Evolutionary conservation across 306 rosid genomes (phyloP), one percentile per base, ranked within the genome.

Genomic region (Potentilla sterilis): DNA sequence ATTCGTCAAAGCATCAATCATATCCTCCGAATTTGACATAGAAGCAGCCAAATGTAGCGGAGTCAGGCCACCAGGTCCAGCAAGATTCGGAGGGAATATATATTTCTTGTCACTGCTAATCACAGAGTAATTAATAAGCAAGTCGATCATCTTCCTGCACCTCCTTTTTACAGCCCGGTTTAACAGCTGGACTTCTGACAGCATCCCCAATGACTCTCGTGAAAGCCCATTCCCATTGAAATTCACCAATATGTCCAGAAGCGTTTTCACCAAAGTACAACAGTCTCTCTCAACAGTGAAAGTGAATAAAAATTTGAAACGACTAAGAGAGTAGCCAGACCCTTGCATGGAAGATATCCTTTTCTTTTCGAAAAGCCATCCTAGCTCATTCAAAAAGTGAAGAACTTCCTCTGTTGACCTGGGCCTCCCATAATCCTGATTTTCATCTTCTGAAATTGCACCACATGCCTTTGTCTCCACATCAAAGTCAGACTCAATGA

Each of bases 21-120:
- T 35, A 75, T 86, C 89, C 67, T 91, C 92, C 24, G 92, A 84
- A 79, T 78, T 81, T 2, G 88, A 75, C 71, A 88, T 89, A 72
- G 87, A 86, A 65, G 97, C 98, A 72, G 98, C 98, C 89, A 93
- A 82, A 85, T 93, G 98, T 67, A 93, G 88, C 57, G 98, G 97
- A 18, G 98, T 89, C 80, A 93, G 69, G 44, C 96, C 89, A 80
- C 88, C 96, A 65, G 96, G 93, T 59, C 96, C 96, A 75, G 73
- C 85, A 79, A 82, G 78, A 88, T 89, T 93, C 1, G 98, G 98
- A 19, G 87, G 93, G 75, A 93, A 93, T 70, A 91, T 70, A 80
- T 84, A 91, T 65, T 74, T 86, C 77, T 77, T 80, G 67, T 73
- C 86, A 72, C 73, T 72, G 80, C 83, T 63, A 58, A 72, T 79